Conservation (phyloP, 495 filamentous ascomycete genomes). For the Rostrohypoxylon terebratum region DNA sequence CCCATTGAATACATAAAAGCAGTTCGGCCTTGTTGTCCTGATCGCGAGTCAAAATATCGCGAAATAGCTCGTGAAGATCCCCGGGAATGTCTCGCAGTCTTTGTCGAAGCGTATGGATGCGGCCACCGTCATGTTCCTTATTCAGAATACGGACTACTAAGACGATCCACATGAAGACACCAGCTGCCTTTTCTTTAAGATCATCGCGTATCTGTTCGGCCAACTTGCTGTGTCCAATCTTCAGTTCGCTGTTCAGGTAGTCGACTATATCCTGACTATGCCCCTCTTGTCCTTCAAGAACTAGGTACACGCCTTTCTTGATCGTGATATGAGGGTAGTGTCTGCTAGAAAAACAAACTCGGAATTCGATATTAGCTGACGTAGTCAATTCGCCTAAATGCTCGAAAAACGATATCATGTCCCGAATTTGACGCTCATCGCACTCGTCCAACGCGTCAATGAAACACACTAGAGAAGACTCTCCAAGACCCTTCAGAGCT, state of each 20-base stretch:
- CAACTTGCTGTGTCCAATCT: neutral
- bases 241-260: neutral
- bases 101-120: neutral
- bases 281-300: neutral
- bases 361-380: neutral
- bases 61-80: neutral
- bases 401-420: slow-evolving; percentile 5
- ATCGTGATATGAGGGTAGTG: slow-evolving; percentile 13
- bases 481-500: slow-evolving; percentile 1
- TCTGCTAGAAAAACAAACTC: slow-evolving; percentile 3
- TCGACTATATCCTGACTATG: neutral
- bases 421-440: slow-evolving; percentile 4
- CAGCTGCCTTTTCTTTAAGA: slow-evolving; percentile 6
- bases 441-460: slow-evolving; percentile 22
- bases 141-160: neutral
- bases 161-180: slow-evolving; percentile 9
- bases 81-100: slow-evolving; percentile 2
- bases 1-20: slow-evolving; percentile 10
- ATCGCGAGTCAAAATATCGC: slow-evolving; percentile 3
- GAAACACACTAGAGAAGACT: slow-evolving; percentile 24
- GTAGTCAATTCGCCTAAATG: neutral
- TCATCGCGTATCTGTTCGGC: slow-evolving; percentile 1
- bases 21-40: neutral
- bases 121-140: slow-evolving; percentile 4
- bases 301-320: neutral